These are phyloP conservation scores for Ophiostoma quercus DNA, from an alignment of 2,329 filamentous ascomycete species.

Conservation along the genomic window DNA sequence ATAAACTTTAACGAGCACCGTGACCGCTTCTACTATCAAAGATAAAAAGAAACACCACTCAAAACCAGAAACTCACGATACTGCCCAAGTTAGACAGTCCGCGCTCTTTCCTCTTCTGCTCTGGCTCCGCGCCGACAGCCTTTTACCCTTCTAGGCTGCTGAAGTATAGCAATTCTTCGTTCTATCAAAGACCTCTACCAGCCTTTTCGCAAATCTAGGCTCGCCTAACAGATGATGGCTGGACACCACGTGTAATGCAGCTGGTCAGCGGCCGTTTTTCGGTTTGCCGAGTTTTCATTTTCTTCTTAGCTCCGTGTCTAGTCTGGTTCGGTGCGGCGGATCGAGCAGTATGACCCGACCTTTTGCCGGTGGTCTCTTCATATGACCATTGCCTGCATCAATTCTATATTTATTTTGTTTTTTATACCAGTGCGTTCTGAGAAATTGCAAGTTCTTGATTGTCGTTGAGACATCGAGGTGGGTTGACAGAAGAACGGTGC, in stretches of 20 bases:
- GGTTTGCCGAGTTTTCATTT: background rate
- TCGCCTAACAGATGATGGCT: background rate
- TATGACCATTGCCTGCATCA: background rate
- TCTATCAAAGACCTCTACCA: background rate
- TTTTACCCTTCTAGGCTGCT: background rate
- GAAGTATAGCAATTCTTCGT: too few species aligned
- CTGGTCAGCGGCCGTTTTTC: constrained; percentile 2
- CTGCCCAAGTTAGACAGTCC: background rate
- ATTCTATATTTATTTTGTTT: background rate
- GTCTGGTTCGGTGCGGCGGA: background rate
- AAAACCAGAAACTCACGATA: background rate
- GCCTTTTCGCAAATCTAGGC: background rate
- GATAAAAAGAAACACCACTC: background rate
- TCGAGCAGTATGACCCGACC: background rate
- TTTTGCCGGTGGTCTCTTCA: background rate
- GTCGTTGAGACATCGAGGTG: background rate
- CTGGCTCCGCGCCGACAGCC: background rate
- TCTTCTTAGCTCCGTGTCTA: background rate
- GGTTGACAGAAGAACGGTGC: background rate
- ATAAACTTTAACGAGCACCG: background rate
- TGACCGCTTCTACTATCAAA: too few species aligned
- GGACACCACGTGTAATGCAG: constrained; percentile 1
- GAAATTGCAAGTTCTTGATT: background rate
- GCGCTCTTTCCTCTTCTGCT: background rate
- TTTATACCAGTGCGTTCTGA: background rate